Percentiles rank a stretch among this genome's conserved stretches.
Evolutionary conservation across 208 protist genomes (phyloP).

Genomic region (Naegleria gruberi): DNA sequence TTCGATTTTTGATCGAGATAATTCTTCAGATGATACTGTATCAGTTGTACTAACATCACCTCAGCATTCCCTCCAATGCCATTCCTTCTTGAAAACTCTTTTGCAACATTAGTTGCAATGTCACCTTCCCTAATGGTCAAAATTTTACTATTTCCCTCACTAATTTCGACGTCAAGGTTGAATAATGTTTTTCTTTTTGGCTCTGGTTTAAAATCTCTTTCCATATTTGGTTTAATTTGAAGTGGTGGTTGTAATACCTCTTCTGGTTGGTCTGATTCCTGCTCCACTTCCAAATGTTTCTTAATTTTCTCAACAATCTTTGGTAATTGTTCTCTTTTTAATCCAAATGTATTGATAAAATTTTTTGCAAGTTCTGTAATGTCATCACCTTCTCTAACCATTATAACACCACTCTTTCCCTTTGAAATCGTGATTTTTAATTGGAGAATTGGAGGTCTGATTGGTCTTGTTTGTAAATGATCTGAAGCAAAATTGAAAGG

Average conservation of each 20-base stretch:
- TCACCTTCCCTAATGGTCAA: neutral
- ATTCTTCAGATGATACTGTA: neutral
- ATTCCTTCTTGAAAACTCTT: neutral
- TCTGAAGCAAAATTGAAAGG: neutral
- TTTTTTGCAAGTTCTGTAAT: neutral
- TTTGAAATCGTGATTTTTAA: neutral
- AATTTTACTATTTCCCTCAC: neutral
- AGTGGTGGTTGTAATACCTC: neutral
- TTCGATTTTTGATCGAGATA: neutral
- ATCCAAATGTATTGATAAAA: neutral
- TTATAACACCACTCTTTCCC: neutral
- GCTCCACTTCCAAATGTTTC: neutral
- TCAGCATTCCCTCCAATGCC: neutral
- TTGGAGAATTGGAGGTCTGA: neutral
- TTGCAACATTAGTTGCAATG: neutral
- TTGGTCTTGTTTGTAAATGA: neutral
- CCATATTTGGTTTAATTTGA: neutral
- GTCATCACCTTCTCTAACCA: neutral
- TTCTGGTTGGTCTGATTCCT: neutral
- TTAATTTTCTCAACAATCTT: neutral
- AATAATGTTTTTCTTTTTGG: neutral
- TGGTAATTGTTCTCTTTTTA: neutral
- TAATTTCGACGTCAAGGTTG: neutral
- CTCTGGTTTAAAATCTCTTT: neutral
- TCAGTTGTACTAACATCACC: neutral